Conservation (phyloP, 2,329 filamentous ascomycete genomes). For the Hymenotorrendiella dingleyae region DNA sequence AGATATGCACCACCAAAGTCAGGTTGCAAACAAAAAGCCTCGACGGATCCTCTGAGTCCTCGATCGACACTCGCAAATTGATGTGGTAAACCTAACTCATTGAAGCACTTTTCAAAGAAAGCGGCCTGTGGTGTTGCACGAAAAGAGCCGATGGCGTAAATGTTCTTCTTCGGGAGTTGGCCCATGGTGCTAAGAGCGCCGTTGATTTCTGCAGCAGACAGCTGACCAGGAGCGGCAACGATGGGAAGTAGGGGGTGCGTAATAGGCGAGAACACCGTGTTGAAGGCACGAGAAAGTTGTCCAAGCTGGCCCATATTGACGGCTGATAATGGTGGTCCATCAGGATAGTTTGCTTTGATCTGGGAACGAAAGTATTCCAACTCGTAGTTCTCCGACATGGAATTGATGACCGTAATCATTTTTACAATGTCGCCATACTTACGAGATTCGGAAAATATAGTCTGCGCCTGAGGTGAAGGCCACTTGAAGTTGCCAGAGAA, state of each 20-base stretch:
- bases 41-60: conserved; percentile 59
- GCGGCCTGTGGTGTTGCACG: conserved; percentile 65
- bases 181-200: conserved; percentile 71
- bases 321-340: conserved; percentile 69
- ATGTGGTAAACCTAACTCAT: conserved; percentile 79
- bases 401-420: conserved; percentile 80
- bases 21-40: conserved; percentile 64
- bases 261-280: conserved; percentile 82
- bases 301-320: conserved; percentile 86
- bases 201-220: conserved; percentile 83
- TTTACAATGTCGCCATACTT: conserved; percentile 81
- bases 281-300: conserved; percentile 75
- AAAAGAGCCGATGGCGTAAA: conserved; percentile 76
- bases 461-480: conserved; percentile 67
- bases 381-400: conserved; percentile 83
- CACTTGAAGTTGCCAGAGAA: conserved; percentile 81
- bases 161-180: conserved; percentile 70
- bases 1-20: conserved; percentile 80
- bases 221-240: conserved; percentile 78
- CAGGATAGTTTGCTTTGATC: conserved; percentile 62
- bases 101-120: conserved; percentile 81
- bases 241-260: conserved; percentile 79
- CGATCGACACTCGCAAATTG: conserved; percentile 71
- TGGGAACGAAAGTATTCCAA: conserved; percentile 81
- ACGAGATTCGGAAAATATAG: conserved; percentile 64